Evolutionary conservation across 257 asterid species (phyloP).

Genomic region (Anisodus tanguticus): DNA sequence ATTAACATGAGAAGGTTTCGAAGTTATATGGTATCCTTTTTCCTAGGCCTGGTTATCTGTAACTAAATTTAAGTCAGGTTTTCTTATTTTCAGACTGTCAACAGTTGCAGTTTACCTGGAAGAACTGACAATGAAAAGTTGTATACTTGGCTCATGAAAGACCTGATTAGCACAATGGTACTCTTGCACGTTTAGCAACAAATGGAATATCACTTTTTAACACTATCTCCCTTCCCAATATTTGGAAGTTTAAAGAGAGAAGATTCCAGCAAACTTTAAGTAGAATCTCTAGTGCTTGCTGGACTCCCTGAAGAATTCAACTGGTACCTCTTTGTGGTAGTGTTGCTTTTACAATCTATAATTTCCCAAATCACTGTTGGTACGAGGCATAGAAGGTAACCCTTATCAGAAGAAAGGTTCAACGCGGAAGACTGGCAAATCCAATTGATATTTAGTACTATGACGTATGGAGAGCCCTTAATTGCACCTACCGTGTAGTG

Average conservation of each 20-base stretch:
- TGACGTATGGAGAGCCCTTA: not conserved
- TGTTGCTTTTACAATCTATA: constrained; percentile 12
- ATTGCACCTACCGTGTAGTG: not conserved
- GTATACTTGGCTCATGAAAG: constrained; percentile 20
- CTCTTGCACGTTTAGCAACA: not conserved
- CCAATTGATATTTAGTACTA: not conserved
- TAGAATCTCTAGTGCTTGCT: not conserved
- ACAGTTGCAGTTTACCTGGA: constrained; percentile 32
- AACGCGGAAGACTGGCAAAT: constrained; percentile 9
- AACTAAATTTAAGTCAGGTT: not conserved
- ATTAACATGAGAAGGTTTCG: not conserved
- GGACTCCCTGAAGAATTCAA: not conserved
- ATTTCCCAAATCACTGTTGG: not conserved
- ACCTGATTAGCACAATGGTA: not conserved
- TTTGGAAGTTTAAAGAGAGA: not conserved
- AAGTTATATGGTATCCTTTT: not conserved
- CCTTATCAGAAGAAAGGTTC: constrained; percentile 11
- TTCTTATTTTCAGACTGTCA: constrained; percentile 24
- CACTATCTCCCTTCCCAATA: not conserved
- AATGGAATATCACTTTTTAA: not conserved
- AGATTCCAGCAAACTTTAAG: not conserved
- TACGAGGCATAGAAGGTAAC: not conserved
- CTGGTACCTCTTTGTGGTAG: not conserved
- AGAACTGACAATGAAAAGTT: constrained; percentile 29
- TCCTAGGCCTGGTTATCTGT: not conserved